Evolutionary conservation across 2,329 filamentous ascomycete genomes (phyloP).

Genomic region (Microdochium paspali): DNA sequence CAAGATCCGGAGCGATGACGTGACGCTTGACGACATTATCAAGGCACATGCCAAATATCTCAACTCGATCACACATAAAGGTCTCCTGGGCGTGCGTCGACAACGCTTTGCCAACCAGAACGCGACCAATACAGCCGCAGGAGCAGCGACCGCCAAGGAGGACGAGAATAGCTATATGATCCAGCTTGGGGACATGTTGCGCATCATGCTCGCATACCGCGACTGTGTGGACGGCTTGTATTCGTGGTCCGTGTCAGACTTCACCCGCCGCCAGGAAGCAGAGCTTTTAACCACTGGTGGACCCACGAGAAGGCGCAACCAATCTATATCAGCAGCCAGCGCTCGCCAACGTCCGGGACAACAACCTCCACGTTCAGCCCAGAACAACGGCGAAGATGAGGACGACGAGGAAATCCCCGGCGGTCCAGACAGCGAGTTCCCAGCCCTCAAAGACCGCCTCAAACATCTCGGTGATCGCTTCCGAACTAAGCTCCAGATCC

Average conservation of each 20-base stretch:
- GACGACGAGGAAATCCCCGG: slow-evolving; percentile 32
- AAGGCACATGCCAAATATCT: slow-evolving; percentile 85
- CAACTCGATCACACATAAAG: slow-evolving; percentile 91
- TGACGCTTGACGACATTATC: slow-evolving; percentile 91
- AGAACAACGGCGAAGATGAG: slow-evolving; percentile 8
- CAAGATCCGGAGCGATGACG: slow-evolving; percentile 73
- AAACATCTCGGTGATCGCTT: slow-evolving; percentile 67
- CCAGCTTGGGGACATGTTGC: slow-evolving; percentile 86
- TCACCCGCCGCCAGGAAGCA: slow-evolving; percentile 80
- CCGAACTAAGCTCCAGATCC: slow-evolving; percentile 62
- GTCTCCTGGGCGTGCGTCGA: slow-evolving; percentile 68
- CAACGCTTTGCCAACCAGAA: slow-evolving; percentile 29
- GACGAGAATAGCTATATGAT: slow-evolving; percentile 72
- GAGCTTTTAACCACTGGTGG: slow-evolving; percentile 55
- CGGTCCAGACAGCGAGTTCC: slow-evolving; percentile 57
- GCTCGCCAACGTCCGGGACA: slow-evolving; percentile 8
- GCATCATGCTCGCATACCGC: slow-evolving; percentile 88
- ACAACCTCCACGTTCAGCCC: slow-evolving; percentile 11
- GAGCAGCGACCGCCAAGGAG: slow-evolving; percentile 35
- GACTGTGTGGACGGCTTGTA: slow-evolving; percentile 92
- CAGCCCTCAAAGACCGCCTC: slow-evolving; percentile 66
- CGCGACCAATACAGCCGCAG: slow-evolving; percentile 25
- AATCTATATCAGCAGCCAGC: slow-evolving; percentile 49
- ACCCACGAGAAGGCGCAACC: neutral
- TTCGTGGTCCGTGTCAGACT: slow-evolving; percentile 90